These are phyloP conservation scores for Scalesia atractyloides DNA, from an alignment of 129 eudicot genomes.

Conservation along the genomic window DNA sequence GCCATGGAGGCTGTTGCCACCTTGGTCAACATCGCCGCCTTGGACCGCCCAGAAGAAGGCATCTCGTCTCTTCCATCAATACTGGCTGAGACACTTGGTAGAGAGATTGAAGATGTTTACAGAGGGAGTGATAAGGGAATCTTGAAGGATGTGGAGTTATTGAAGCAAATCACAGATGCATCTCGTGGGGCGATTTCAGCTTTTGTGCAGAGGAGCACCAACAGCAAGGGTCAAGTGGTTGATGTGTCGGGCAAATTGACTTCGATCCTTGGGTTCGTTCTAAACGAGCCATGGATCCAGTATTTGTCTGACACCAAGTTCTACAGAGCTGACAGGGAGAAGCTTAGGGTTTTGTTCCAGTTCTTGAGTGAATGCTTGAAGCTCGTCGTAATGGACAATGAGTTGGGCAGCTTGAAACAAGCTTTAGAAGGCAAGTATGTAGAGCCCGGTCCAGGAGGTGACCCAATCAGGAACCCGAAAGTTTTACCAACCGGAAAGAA, in stretches of 20 bases:
- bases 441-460: conserved; percentile 99
- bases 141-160: conserved; percentile 83
- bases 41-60: conserved; percentile 95
- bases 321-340: conserved; percentile 88
- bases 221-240: conserved; percentile 89
- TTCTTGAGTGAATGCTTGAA: conserved; percentile 86
- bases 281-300: conserved; percentile 97
- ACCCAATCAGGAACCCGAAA: conserved; percentile 97
- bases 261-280: conserved; percentile 76
- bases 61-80: conserved; percentile 82
- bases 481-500: conserved; percentile 96
- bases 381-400: conserved; percentile 84
- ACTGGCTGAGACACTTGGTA: conserved; percentile 80
- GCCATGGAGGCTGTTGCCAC: conserved; percentile 99
- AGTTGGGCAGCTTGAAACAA: conserved; percentile 88
- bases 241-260: conserved; percentile 57
- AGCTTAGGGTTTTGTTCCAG: conserved; percentile 65
- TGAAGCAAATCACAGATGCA: conserved; percentile 76
- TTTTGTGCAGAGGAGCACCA: conserved; percentile 80
- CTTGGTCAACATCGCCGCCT: conserved; percentile 88
- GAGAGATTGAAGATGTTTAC: conserved; percentile 90
- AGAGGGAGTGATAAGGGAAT: conserved; percentile 93
- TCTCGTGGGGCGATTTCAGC: conserved; percentile 87
- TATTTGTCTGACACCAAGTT: conserved; percentile 80
- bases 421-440: conserved; percentile 95